Conservation (phyloP, 441 rosid species). For the Bruguiera hainesii region DNA sequence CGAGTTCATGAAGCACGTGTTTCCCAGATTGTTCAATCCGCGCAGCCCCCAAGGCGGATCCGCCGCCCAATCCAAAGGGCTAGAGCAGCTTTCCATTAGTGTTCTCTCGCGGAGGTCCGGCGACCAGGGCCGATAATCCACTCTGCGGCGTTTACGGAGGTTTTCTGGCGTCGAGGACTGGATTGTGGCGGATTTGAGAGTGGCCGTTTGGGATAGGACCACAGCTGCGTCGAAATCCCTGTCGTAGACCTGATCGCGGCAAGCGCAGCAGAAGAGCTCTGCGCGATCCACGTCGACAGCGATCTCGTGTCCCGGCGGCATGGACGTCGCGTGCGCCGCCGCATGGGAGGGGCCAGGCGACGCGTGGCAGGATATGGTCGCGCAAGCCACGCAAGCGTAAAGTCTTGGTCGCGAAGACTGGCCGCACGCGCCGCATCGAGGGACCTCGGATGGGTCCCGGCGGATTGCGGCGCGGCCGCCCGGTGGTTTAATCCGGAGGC, state of each 20-base stretch:
- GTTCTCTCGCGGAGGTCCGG: constrained; percentile 40
- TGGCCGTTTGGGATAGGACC: constrained; percentile 36
- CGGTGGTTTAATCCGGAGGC: constrained; percentile 48
- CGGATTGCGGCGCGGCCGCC: constrained; percentile 44
- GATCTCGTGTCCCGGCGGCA: constrained; percentile 51
- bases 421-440: constrained; percentile 45
- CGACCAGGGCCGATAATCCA: constrained; percentile 48
- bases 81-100: constrained; percentile 29
- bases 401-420: constrained; percentile 36
- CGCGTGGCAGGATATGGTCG: constrained; percentile 48
- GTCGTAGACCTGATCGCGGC: constrained; percentile 71
- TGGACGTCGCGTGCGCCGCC: constrained; percentile 40
- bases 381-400: constrained; percentile 62
- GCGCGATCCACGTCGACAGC: constrained; percentile 74
- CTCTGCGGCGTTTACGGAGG: constrained; percentile 51
- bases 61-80: constrained; percentile 20
- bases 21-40: constrained; percentile 68
- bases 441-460: constrained; percentile 44
- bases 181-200: constrained; percentile 23
- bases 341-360: constrained; percentile 41
- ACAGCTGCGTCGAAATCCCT: constrained; percentile 63
- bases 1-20: constrained; percentile 78
- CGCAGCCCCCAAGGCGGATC: constrained; percentile 52
- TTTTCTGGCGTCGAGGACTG: constrained; percentile 37
- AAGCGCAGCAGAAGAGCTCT: constrained; percentile 70